Conservation (phyloP, 352 stramenopile genomes). For the Plasmopara halstedii region DNA sequence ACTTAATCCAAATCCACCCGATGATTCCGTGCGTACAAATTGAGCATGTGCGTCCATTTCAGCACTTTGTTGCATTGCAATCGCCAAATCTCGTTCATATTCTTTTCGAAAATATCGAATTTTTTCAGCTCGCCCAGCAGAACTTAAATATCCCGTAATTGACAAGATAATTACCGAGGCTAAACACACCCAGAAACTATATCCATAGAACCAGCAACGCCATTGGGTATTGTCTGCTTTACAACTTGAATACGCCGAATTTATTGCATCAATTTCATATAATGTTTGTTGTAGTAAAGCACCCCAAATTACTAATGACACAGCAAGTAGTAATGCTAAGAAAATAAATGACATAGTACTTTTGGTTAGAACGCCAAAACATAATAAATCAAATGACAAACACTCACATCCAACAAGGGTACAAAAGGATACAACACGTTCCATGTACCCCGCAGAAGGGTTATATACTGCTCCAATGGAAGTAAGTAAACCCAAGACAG, state of each 20-base stretch:
- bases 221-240: conserved; percentile 59
- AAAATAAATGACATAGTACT: conserved; percentile 4
- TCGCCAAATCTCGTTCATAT: conserved; percentile 65
- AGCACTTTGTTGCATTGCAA: conserved; percentile 72
- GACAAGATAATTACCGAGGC: conserved; percentile 72
- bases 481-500: conserved; percentile 49
- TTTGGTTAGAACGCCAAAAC: too few species aligned
- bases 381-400: conserved; percentile 4
- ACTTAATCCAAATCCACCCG: conserved; percentile 22
- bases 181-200: conserved; percentile 82
- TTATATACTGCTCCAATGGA: conserved; percentile 70
- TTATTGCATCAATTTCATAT: conserved; percentile 75
- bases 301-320: conserved; percentile 76
- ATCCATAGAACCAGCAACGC: conserved; percentile 84
- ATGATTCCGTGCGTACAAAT: conserved; percentile 40
- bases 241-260: conserved; percentile 64
- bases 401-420: conserved; percentile 74
- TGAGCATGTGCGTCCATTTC: conserved; percentile 37
- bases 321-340: conserved; percentile 52
- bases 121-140: conserved; percentile 71
- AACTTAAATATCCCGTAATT: conserved; percentile 71
- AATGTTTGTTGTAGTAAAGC: conserved; percentile 68
- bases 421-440: conserved; percentile 71
- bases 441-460: conserved; percentile 62
- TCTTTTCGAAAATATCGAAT: conserved; percentile 81